Base-by-base conservation (phyloP, 169 alveolate genomes). In the Plasmodium cynomolgi region DNA sequence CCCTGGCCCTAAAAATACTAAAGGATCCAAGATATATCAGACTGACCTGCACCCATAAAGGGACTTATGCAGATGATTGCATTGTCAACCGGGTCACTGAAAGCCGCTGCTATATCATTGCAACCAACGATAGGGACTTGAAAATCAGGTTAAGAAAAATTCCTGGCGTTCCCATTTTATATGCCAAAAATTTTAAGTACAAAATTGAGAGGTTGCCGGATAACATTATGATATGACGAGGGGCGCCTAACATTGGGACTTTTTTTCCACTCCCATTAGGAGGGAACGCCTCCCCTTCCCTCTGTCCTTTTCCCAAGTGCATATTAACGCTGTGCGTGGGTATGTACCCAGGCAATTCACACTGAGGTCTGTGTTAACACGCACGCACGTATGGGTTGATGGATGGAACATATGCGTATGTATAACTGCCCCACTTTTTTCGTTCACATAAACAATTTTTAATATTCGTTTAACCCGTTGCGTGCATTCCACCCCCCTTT, bases 61-160 rank as follows among this genome's bases (percentile, higher is more conserved):
- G 99, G 11, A 99, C 99, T 3, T 99, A 99, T 96, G 99, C 99
- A 17, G 99, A 99, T 95, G 99, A 99, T 96, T 99, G 99, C 96
- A 94, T 99, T 29, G 99, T 99, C 58, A 98, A 98, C 93, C 97
- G 99, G 92, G 99, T 98, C 50, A 98, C 80, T 31, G 97, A 98
- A 98, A 99, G 99, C 95, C 97, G 99, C 88, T 98, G 99, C 84
- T 99, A 97, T 94, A 98, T 99, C 62, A 99, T 99, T 75, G 99
- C 99, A 7, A 99, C 99, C n/a, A 98, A 99, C 93, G 99, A 99
- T 96, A 98, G 98, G 92, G 99, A 99, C 91, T 94, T 99, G 85
- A 98, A 98, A 95, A 97, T 99, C 82, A 97, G 99, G 94, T 98
- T 99, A 23, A 97, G 99, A 74, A 98, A 99, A 95, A 97, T 99